A percentile compares a stretch with the other conserved stretches of the same genome.
phyloP scores from a whole-genome alignment of 1,139 yeast genomes.

The Suhomyces yuchorum region DNA sequence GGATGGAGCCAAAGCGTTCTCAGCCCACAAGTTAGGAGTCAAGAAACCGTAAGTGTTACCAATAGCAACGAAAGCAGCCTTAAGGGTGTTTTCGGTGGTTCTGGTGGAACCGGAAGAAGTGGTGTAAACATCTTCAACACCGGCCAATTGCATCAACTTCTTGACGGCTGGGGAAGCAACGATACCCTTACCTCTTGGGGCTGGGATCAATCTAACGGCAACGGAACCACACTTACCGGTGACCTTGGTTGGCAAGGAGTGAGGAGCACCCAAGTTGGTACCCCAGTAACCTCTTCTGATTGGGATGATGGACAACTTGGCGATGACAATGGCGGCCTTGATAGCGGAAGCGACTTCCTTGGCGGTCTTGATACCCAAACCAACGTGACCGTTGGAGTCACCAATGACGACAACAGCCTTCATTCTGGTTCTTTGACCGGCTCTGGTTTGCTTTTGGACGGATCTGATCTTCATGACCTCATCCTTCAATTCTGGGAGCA shows the following conservation, averaged over 20 bases:
- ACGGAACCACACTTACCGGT: conserved; percentile 99
- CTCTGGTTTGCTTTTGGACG: conserved; percentile 99
- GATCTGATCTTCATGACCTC: conserved; percentile 99
- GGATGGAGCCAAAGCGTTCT: conserved; percentile 79
- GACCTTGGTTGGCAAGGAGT: conserved; percentile 96
- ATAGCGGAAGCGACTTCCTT: conserved; percentile 99
- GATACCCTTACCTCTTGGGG: conserved; percentile 99
- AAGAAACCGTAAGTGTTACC: conserved; percentile 99
- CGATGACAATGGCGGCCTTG: conserved; percentile 99
- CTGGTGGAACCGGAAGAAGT: conserved; percentile 99
- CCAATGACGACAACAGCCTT: conserved; percentile 99
- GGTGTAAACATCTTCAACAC: conserved; percentile 99
- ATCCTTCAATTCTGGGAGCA: conserved; percentile 94
- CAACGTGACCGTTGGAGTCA: conserved; percentile 99
- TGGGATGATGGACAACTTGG: conserved; percentile 98
- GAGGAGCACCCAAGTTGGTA: conserved; percentile 99
- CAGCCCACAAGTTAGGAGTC: conserved; percentile 99
- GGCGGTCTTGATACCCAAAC: conserved; percentile 99
- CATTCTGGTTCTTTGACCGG: conserved; percentile 99
- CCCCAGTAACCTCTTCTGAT: conserved; percentile 99
- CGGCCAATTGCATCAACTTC: conserved; percentile 98
- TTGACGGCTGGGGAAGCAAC: conserved; percentile 99
- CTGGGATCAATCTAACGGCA: conserved; percentile 97
- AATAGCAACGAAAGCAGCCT: conserved; percentile 99
- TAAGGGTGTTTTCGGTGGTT: conserved; percentile 99